Percentiles rank a stretch among this genome's conserved stretches.
These are phyloP conservation scores for Ceratocystis harringtonii DNA, from an alignment of 2,329 filamentous ascomycete species.

Conservation along the genomic window DNA sequence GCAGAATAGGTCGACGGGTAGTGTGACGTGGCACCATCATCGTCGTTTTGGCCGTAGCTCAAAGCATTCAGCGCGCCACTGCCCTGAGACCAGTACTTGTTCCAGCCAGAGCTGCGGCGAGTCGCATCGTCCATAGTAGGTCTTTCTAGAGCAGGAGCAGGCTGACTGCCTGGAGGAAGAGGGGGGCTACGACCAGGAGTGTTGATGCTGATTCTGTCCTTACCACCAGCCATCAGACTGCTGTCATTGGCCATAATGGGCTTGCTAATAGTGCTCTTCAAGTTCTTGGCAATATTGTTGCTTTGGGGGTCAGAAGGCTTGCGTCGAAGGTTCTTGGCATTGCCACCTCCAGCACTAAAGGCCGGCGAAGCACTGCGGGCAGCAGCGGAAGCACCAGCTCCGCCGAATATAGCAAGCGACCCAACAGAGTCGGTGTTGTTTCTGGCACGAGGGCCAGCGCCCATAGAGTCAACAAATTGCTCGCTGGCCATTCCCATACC, in stretches of 20 bases:
- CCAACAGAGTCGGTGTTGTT: slow-evolving; percentile 6
- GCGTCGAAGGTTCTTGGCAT: slow-evolving; percentile 28
- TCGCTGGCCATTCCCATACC: slow-evolving; percentile 17
- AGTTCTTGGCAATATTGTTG: slow-evolving; percentile 46
- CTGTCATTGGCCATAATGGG: slow-evolving; percentile 35
- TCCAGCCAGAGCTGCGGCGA: slow-evolving; percentile 58
- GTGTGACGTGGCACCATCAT: slow-evolving; percentile 31
- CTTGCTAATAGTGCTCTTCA: slow-evolving; percentile 48
- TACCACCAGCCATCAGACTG: not conserved
- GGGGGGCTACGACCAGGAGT: slow-evolving; percentile 14
- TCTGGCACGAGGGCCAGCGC: slow-evolving; percentile 23
- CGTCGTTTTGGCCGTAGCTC: slow-evolving; percentile 40
- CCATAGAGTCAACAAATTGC: slow-evolving; percentile 16
- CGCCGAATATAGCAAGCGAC: slow-evolving; percentile 16
- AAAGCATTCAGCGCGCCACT: slow-evolving; percentile 50
- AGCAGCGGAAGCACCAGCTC: not conserved
- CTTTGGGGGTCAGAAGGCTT: slow-evolving; percentile 30
- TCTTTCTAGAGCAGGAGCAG: slow-evolving; percentile 5
- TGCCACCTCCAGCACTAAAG: not conserved
- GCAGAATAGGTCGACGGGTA: slow-evolving; percentile 41
- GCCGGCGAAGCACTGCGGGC: not conserved
- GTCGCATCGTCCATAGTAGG: slow-evolving; percentile 26
- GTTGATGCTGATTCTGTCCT: slow-evolving; percentile 14
- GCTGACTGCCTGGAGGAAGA: slow-evolving; percentile 8
- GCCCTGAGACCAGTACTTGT: slow-evolving; percentile 61